These are phyloP conservation scores for Echites panduratus DNA, from an alignment of 257 asterid genomes.

Conservation along the genomic window DNA sequence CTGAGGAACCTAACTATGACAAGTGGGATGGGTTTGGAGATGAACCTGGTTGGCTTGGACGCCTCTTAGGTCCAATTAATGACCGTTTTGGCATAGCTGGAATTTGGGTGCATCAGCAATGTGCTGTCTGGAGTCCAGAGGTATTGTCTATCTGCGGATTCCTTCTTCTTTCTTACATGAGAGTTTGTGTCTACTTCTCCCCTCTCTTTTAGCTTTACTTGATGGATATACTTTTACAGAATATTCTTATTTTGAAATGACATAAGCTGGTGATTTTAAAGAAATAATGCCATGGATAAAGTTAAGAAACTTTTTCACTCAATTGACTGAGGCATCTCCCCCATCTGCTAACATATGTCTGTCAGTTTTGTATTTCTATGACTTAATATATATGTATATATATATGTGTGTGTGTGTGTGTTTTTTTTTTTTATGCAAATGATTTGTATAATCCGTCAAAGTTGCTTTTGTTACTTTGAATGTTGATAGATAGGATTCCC, in stretches of 20 bases:
- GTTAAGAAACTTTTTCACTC: not conserved
- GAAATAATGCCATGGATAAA: not conserved
- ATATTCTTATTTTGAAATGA: not conserved
- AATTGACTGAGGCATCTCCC: not conserved
- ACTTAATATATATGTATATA: no score
- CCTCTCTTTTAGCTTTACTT: not conserved
- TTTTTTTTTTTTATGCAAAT: not conserved
- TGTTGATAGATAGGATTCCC: not conserved
- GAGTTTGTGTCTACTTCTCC: not conserved
- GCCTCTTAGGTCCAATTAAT: slow-evolving; percentile 91
- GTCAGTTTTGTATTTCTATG: not conserved
- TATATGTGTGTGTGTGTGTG: no score
- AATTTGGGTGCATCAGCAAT: slow-evolving; percentile 98
- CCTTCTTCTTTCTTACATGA: slow-evolving; percentile 2
- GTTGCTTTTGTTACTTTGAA: not conserved
- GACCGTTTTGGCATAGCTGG: slow-evolving; percentile 96
- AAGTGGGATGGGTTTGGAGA: slow-evolving; percentile 97
- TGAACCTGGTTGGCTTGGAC: slow-evolving; percentile 94
- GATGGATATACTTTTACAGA: not conserved
- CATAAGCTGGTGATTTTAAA: no score
- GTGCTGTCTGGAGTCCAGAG: slow-evolving; percentile 99
- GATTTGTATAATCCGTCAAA: not conserved
- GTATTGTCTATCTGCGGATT: slow-evolving; percentile 32
- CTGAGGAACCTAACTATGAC: slow-evolving; percentile 88
- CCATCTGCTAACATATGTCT: no score